Percentiles rank a stretch among this genome's conserved stretches.
Conservation (phyloP, 2,329 filamentous ascomycete species). For the Hypoxylon sp. region DNA sequence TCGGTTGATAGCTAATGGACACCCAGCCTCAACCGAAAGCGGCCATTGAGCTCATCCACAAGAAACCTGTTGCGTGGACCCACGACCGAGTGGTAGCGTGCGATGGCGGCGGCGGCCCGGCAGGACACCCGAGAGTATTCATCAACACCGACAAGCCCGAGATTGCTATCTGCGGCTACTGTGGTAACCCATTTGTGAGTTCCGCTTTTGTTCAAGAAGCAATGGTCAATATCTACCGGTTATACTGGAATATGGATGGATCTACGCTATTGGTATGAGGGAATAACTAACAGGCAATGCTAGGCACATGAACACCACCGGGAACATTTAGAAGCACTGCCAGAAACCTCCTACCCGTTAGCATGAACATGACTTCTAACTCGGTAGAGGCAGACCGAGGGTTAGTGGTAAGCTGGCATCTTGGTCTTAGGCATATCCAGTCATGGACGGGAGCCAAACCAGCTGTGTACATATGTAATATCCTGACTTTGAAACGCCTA, state of each 20-base stretch:
- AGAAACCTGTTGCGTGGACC: constrained; percentile 93
- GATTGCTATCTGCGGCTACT: constrained; percentile 91
- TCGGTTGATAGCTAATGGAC: constrained; percentile 46
- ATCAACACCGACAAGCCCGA: constrained; percentile 99
- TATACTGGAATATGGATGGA: neutral
- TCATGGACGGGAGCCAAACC: constrained; percentile 24
- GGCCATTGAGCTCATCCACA: constrained; percentile 95
- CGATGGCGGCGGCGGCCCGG: constrained; percentile 90
- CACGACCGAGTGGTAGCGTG: constrained; percentile 85
- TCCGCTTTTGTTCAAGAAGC: constrained; percentile 6
- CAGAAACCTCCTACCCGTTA: constrained; percentile 84
- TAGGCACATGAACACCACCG: constrained; percentile 93
- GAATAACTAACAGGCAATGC: constrained; percentile 41
- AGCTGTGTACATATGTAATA: constrained; percentile 46
- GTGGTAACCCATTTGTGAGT: constrained; percentile 90
- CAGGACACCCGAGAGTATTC: constrained; percentile 92
- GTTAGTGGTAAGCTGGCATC: constrained; percentile 21
- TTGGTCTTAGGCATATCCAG: constrained; percentile 24
- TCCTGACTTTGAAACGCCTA: constrained; percentile 41
- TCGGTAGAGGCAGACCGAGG: constrained; percentile 6
- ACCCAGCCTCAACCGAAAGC: constrained; percentile 85
- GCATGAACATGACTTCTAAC: constrained; percentile 53
- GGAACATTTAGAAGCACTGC: constrained; percentile 83
- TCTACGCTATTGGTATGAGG: constrained; percentile 10
- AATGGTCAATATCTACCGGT: neutral